Evolutionary conservation across 2,329 filamentous ascomycete genomes (phyloP), one percentile per base, ranked within the genome.

Genomic region (Coniochaeta sp.): DNA sequence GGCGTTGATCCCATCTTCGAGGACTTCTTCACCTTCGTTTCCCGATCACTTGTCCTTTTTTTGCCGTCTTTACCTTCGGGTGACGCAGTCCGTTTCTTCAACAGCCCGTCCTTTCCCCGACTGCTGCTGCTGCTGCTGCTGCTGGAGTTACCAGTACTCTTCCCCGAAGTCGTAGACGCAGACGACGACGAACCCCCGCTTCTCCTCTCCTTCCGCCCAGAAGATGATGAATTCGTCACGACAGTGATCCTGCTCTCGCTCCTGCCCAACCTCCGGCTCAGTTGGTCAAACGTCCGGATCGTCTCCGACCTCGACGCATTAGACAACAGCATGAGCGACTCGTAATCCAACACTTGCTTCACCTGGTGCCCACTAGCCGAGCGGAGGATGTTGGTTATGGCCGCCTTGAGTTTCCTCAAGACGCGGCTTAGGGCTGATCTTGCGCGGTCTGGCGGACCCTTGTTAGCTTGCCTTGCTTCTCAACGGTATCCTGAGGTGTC

Each of bases 221-320:
- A 26, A 20, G 3, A 5, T 13, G 28, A 14, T 3, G 26, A 48
- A 48, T 18, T 24, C 7, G 38, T 42, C 18, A 42, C 38, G 10
- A 42, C 38, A 22, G 38, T 42, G n/a, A 42, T 18, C 38, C 38
- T 26, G 12, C 24, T 28, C 7, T 24, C 18, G 2, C n/a, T 31
- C 13, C 45, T 48, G n/a, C 55, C 54, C 20, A 67, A 54, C 3
- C 67, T 59, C 24, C 57, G 63, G 2, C 76, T 78, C 24, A 80
- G 63, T 14, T 69, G 67, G 49, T 75, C 69, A 51, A 81, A 78
- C 7, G 76, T 67, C 51, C 67, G 66, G 53, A 79, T 69, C 1
- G 76, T 74, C 48, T 78, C 73, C n/a, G 67, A 53, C 24, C 75
- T 67, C 0, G 75, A 78, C 3, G 69, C 61, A 52, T 71, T 72